These are phyloP conservation scores for Trichoderma sp. DNA, from an alignment of 2,329 filamentous ascomycete genomes.

Conservation along the genomic window DNA sequence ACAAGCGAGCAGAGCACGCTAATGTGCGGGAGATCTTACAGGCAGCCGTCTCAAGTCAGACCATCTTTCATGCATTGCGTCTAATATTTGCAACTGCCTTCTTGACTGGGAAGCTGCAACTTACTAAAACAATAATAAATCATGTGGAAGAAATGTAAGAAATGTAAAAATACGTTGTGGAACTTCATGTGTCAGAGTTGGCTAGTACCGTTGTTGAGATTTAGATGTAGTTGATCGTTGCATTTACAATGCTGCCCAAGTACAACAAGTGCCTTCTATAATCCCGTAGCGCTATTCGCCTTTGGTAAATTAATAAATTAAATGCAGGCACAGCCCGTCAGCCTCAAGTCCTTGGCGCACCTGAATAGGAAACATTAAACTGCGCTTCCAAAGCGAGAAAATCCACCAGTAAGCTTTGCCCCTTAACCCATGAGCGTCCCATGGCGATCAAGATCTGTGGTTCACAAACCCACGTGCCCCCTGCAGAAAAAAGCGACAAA, in stretches of 20 bases:
- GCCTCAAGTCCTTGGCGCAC: neutral
- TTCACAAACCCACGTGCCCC: neutral
- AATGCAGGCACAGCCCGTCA: conserved; percentile 8
- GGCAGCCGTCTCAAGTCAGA: neutral
- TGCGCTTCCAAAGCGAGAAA: neutral
- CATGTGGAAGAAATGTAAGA: neutral
- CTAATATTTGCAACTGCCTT: neutral
- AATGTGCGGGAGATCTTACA: neutral
- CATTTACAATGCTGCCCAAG: neutral
- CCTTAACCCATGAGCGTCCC: neutral
- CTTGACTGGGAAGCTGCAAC: neutral
- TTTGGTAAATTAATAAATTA: neutral
- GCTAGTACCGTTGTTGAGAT: neutral
- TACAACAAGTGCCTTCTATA: neutral
- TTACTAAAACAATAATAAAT: neutral
- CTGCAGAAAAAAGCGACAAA: neutral
- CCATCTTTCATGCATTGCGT: neutral
- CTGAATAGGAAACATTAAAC: neutral
- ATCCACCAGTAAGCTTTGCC: conserved; percentile 13
- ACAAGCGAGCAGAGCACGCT: neutral
- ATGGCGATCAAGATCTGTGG: conserved; percentile 1
- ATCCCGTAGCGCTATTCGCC: neutral
- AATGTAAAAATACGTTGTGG: neutral
- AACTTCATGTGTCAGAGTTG: neutral
- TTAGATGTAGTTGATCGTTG: neutral